Base-by-base conservation (phyloP, 1,284 basidiomycete genomes). In the Thelephora terrestris region DNA sequence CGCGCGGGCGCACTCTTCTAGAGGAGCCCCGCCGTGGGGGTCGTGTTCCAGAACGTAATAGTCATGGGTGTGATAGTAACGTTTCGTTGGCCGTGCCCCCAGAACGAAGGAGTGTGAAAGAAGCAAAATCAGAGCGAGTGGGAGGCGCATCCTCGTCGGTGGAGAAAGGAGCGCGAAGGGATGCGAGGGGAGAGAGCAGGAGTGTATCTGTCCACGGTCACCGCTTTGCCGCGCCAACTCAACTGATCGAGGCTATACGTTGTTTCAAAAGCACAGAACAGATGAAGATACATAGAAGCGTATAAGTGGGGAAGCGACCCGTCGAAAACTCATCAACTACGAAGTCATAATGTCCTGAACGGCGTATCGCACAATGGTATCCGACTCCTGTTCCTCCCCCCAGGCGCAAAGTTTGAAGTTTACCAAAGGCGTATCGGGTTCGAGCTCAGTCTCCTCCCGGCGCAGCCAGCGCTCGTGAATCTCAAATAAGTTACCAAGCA, bases 11-110 rank as follows among this genome's bases (percentile, higher is more conserved):
- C 86, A 71, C 46, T 81, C 74, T 43, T 65, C 65, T 53, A 85
- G 67, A 49, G 85, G 75, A 52, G 72, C 69, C 34, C 71, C 71
- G 44, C 66, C 62, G 6, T 60, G 59, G 45, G 85, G 77, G 56
- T 76, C 67, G 61, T 91, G 78, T 63, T 92, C 84, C 23, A 95
- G 64, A 52, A 91, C 85, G 69, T 94, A 95, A 70, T 99, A 99
- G 57, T 86, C 75, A 66, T 98, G 88, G 7, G 86, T 83, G 55
- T 75, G 66, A 64, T 98, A 94, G 39, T 69, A 66, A 43, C 74
- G 74, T 58, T 69, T 76, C 52, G 66, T 58, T 36, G 73, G 75
- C 17, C 55, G 54, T 16, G 67, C 56, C 27, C 59, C 60, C 43
- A 59, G 46, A 47, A 59, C 57, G 7, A 63, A 57, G 36, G 60